phyloP scores from a whole-genome alignment of 2,329 filamentous ascomycete species.

The Phaeoacremonium minimum region DNA sequence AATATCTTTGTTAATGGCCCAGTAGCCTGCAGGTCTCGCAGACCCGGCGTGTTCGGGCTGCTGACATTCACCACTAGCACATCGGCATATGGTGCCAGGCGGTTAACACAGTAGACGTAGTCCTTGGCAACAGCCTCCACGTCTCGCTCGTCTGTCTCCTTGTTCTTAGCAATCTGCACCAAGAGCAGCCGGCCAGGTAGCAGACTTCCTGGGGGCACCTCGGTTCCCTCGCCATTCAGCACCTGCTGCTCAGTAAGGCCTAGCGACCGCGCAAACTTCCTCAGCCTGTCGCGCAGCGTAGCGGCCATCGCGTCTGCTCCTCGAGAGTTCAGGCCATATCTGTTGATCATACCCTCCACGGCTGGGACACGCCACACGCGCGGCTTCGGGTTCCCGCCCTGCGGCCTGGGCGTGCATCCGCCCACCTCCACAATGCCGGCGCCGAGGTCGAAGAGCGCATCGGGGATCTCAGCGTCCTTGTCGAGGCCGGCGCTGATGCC shows the following conservation, averaged over 20 bases:
- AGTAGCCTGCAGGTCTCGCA: constrained; percentile 79
- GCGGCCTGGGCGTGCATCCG: constrained; percentile 81
- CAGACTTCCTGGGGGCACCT: constrained; percentile 79
- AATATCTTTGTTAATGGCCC: constrained; percentile 80
- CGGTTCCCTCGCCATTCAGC: constrained; percentile 65
- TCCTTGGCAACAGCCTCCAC: constrained; percentile 74
- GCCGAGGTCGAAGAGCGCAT: constrained; percentile 78
- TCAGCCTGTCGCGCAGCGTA: constrained; percentile 70
- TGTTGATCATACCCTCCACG: constrained; percentile 86
- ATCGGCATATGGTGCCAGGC: constrained; percentile 83
- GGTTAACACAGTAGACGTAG: constrained; percentile 86
- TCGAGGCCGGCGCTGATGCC: constrained; percentile 64
- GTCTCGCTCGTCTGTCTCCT: constrained; percentile 79
- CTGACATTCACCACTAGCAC: constrained; percentile 98
- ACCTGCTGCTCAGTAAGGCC: constrained; percentile 71
- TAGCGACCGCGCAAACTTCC: constrained; percentile 67
- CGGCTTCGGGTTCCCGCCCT: constrained; percentile 82
- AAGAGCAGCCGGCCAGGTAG: constrained; percentile 71
- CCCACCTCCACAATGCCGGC: constrained; percentile 88
- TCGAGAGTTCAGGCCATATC: constrained; percentile 90
- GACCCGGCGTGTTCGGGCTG: constrained; percentile 89
- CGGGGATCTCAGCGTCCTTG: constrained; percentile 65
- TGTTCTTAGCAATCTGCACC: constrained; percentile 97
- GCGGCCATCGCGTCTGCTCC: constrained; percentile 85
- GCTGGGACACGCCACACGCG: constrained; percentile 83